Evolutionary conservation across 768 basidiomycete genomes (phyloP).

Genomic region (Boletus speciosus): DNA sequence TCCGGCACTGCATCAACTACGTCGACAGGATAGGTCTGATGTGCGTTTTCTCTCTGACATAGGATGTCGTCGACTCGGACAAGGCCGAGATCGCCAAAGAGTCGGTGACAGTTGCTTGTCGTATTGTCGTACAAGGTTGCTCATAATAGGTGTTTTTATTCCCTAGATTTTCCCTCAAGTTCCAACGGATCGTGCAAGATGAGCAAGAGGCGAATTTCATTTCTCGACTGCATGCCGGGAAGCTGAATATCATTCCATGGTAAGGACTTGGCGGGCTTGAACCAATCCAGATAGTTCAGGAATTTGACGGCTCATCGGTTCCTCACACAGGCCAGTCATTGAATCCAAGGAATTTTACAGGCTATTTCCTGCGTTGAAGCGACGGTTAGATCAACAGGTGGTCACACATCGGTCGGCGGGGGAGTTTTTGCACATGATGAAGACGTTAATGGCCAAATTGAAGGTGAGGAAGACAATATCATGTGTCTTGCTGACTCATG

Average conservation of each 20-base stretch:
- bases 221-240: conserved; percentile 53
- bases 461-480: conserved; percentile 38
- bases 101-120: conserved; percentile 30
- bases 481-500: neutral
- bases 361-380: conserved; percentile 48
- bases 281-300: neutral
- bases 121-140: neutral
- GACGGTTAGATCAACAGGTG: conserved; percentile 44
- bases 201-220: conserved; percentile 65
- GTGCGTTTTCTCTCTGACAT: neutral
- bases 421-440: conserved; percentile 54
- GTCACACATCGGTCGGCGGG: conserved; percentile 49
- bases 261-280: neutral
- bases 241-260: conserved; percentile 60
- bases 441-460: conserved; percentile 66
- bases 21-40: neutral
- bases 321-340: conserved; percentile 46
- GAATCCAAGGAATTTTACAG: conserved; percentile 59
- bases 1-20: neutral
- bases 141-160: neutral
- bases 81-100: conserved; percentile 55
- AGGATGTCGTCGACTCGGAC: conserved; percentile 66
- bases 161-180: conserved; percentile 51
- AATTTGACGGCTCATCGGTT: neutral
- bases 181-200: conserved; percentile 58